Evolutionary conservation across 2,329 filamentous ascomycete genomes (phyloP).

Genomic region (Camillea tinctor): DNA sequence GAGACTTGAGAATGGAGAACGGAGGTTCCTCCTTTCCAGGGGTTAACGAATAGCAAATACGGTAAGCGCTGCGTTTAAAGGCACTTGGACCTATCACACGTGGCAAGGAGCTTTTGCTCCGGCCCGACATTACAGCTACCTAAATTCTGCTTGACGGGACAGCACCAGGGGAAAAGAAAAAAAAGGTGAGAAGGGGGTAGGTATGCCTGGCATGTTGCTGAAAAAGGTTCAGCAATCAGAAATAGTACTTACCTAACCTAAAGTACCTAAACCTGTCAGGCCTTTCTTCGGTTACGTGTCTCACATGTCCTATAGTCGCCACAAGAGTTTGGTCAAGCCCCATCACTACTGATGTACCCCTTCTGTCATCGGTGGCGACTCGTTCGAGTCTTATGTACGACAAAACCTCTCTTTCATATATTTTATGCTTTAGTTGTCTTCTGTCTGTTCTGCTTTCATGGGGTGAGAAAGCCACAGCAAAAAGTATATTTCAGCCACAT

Average conservation of each 20-base stretch:
- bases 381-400: slow-evolving; percentile 16
- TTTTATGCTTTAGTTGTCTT: slow-evolving; percentile 1
- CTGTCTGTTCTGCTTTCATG: slow-evolving; percentile 20
- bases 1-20: slow-evolving; percentile 3
- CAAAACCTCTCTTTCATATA: slow-evolving; percentile 17
- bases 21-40: neutral
- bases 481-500: slow-evolving; percentile 24
- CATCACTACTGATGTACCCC: slow-evolving; percentile 18
- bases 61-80: slow-evolving; percentile 12
- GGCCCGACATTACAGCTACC: slow-evolving; percentile 23
- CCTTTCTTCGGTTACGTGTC: slow-evolving; percentile 18
- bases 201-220: slow-evolving; percentile 1
- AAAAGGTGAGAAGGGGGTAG: slow-evolving; percentile 3
- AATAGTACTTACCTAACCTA: slow-evolving; percentile 12
- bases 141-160: slow-evolving; percentile 3
- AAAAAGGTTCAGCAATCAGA: slow-evolving; percentile 12
- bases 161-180: slow-evolving; percentile 11
- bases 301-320: slow-evolving; percentile 20
- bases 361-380: slow-evolving; percentile 18
- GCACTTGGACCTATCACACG: slow-evolving; percentile 25
- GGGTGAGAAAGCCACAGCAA: slow-evolving; percentile 19
- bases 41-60: slow-evolving; percentile 7
- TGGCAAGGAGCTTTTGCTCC: slow-evolving; percentile 27
- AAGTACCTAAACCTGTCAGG: no score
- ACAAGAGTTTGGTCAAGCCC: slow-evolving; percentile 19